These are phyloP conservation scores for Penicillium sp. DNA, from an alignment of 2,329 filamentous ascomycete genomes.

Conservation along the genomic window DNA sequence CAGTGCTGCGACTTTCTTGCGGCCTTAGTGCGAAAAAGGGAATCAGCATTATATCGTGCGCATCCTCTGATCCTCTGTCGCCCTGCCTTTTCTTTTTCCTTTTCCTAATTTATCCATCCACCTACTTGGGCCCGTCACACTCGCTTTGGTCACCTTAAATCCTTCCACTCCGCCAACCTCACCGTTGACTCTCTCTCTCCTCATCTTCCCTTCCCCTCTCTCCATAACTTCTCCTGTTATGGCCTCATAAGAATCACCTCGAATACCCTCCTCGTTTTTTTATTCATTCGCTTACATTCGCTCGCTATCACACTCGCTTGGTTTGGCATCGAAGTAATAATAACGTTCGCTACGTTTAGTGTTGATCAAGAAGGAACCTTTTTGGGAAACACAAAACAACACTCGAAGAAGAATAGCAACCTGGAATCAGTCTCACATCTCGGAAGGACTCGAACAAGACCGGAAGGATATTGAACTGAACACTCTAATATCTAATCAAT, in stretches of 20 bases:
- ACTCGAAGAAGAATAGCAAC: conserved; percentile 17
- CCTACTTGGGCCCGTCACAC: conserved; percentile 11
- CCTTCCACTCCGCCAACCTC: conserved; percentile 29
- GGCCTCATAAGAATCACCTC: conserved; percentile 34
- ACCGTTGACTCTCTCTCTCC: conserved; percentile 27
- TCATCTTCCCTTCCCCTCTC: conserved; percentile 25
- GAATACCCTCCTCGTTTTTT: conserved; percentile 22
- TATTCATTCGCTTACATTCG: conserved; percentile 42
- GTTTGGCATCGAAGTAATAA: conserved; percentile 38
- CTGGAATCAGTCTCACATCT: conserved; percentile 11
- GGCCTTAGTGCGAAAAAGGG: conserved; percentile 24
- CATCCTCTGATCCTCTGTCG: conserved; percentile 22
- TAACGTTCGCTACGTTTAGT: conserved; percentile 47
- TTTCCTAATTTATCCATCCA: conserved; percentile 20
- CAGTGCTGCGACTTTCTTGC: conserved; percentile 18
- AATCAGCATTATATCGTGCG: conserved; percentile 26
- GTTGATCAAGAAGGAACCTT: conserved; percentile 24
- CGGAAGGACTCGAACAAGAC: conserved; percentile 15
- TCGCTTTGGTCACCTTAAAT: conserved; percentile 24
- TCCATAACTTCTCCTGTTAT: conserved; percentile 32
- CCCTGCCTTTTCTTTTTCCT: conserved; percentile 21
- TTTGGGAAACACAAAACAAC: conserved; percentile 13
- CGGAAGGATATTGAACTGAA: conserved; percentile 18
- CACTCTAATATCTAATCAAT: conserved; percentile 27
- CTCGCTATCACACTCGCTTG: conserved; percentile 46